phyloP scores from a whole-genome alignment of 768 basidiomycete species.

The Amanita molliuscula region DNA sequence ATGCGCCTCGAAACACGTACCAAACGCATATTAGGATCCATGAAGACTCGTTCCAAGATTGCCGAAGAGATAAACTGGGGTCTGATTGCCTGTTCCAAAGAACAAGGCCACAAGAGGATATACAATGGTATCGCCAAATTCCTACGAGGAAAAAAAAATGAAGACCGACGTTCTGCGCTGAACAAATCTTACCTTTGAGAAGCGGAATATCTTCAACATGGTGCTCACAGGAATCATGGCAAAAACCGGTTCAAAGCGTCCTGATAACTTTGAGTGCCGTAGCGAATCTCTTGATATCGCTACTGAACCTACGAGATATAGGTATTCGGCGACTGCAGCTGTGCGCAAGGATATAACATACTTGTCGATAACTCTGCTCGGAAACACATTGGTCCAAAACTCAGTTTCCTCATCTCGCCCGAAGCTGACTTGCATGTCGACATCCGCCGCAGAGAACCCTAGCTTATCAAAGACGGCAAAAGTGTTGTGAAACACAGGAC shows the following conservation, averaged over 20 bases:
- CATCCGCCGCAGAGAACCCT: constrained; percentile 18
- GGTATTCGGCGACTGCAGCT: neutral
- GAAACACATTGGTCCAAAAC: constrained; percentile 22
- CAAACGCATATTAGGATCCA: constrained; percentile 23
- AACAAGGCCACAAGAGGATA: constrained; percentile 22
- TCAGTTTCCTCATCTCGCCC: constrained; percentile 18
- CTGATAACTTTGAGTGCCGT: constrained; percentile 20
- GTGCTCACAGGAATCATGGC: constrained; percentile 19
- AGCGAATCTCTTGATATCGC: constrained; percentile 21
- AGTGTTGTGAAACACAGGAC: constrained; percentile 20
- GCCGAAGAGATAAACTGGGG: constrained; percentile 22
- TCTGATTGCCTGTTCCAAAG: constrained; percentile 24
- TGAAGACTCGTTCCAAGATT: constrained; percentile 22
- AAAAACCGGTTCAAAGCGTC: constrained; percentile 17
- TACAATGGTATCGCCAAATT: constrained; percentile 20
- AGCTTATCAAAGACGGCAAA: constrained; percentile 22
- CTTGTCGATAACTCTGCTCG: constrained; percentile 20
- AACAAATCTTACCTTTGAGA: constrained; percentile 16
- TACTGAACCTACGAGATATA: constrained; percentile 12
- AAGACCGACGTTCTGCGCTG: neutral
- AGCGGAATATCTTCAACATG: constrained; percentile 19
- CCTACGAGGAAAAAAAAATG: constrained; percentile 8
- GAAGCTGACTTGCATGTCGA: constrained; percentile 23
- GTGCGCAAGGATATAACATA: neutral
- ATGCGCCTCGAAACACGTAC: constrained; percentile 7